Evolutionary conservation across 352 stramenopile genomes (phyloP), one percentile per base, ranked within the genome.

Genomic region (Saprolegnia diclina): DNA sequence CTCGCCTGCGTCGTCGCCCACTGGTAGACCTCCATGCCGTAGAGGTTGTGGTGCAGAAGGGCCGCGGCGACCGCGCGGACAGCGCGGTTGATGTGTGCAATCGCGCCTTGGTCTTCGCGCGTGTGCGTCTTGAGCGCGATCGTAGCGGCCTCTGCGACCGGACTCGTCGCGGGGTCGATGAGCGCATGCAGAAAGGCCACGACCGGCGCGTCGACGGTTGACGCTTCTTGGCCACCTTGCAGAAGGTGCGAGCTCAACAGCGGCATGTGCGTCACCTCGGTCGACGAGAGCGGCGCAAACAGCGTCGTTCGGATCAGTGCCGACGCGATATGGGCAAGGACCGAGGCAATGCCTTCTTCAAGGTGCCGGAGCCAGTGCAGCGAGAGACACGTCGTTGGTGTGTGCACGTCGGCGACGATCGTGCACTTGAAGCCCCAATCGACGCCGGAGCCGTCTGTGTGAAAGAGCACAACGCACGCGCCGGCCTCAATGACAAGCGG

Each of bases 21-120:
- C 5, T 82, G 79, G 35, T 80, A 89, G 10, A 84, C 83, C 69
- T 93, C 85, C 81, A 91, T 91, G 19, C 81, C 82, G 81, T 81
- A 92, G 82, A 92, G 88, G 62, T 93, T 93, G 61, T 93, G 85
- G 59, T 93, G 83, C 32, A 93, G 70, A 71, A 93, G 90, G 22
- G 83, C 83, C 29, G 82, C 85, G 14, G 79, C 79, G 0, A 85
- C 81, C 13, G 82, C 80, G 45, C 81, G 81, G 52, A 93, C 84
- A 10, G 85, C 85, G 4, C 72, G 73, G 57, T 81, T 89, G 24
- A 91, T 69, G 11, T 57, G 57, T 2, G 42, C 16, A 21, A 66
- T 66, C 1, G 57, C 19, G 1, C 57, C 57, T 66, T 66, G 57
- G 32, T 66, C 57, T 55, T 66, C 37, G 18, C 35, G 37, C 0